Evolutionary conservation across 2,329 filamentous ascomycete species (phyloP).

Genomic region (Aphanoascus verrucosus): DNA sequence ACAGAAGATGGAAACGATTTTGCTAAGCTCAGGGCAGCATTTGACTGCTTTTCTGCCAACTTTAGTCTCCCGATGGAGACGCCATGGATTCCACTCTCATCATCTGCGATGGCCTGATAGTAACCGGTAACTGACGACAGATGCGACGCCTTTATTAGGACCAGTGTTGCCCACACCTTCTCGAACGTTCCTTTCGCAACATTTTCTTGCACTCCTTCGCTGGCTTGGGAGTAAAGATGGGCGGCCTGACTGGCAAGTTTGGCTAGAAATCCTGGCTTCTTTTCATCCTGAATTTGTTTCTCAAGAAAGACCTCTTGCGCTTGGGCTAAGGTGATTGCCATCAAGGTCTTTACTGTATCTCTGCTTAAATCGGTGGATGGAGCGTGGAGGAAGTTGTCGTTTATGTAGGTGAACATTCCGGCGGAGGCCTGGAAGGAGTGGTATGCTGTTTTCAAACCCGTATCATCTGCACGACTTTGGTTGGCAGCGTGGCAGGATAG

Average conservation of each 20-base stretch:
- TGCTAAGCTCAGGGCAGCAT: slow-evolving; percentile 65
- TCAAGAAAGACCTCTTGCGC: slow-evolving; percentile 96
- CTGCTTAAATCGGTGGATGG: slow-evolving; percentile 91
- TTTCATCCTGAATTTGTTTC: slow-evolving; percentile 84
- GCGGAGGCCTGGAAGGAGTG: slow-evolving; percentile 97
- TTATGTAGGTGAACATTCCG: slow-evolving; percentile 99
- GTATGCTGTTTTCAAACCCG: slow-evolving; percentile 89
- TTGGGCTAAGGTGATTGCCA: slow-evolving; percentile 86
- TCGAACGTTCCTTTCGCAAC: slow-evolving; percentile 86
- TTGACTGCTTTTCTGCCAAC: slow-evolving; percentile 65
- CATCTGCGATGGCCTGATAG: slow-evolving; percentile 83
- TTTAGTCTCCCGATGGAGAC: slow-evolving; percentile 73
- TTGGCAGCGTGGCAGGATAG: slow-evolving; percentile 89
- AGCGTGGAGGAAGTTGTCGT: slow-evolving; percentile 96
- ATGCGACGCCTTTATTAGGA: slow-evolving; percentile 62
- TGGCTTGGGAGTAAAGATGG: slow-evolving; percentile 75
- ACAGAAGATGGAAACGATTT: slow-evolving; percentile 70
- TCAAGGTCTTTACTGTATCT: slow-evolving; percentile 90
- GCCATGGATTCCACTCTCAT: slow-evolving; percentile 79
- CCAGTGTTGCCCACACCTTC: slow-evolving; percentile 76
- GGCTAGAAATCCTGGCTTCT: slow-evolving; percentile 82
- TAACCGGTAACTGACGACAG: slow-evolving; percentile 82
- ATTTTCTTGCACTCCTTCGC: slow-evolving; percentile 86
- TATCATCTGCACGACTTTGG: slow-evolving; percentile 84
- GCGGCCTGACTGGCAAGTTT: slow-evolving; percentile 88